A percentile compares a stretch with the other conserved stretches of the same genome.
phyloP scores from a whole-genome alignment of 2,329 filamentous ascomycete genomes.

The Cladosporium sp. region DNA sequence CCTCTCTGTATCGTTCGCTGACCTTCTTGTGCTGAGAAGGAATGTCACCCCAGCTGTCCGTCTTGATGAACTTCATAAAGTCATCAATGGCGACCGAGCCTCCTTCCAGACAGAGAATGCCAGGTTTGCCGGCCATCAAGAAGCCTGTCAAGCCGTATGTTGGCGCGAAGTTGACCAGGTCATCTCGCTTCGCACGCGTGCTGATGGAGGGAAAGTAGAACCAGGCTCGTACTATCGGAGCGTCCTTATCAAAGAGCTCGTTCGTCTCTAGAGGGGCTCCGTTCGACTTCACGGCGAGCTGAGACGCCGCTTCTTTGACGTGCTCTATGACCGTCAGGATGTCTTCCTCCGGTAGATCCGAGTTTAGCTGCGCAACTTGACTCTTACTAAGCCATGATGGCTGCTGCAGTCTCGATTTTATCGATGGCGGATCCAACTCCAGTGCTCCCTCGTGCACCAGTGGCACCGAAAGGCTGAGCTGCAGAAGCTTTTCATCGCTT shows the following conservation, averaged over 20 bases:
- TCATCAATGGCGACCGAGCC: slow-evolving; percentile 44
- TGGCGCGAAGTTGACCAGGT: slow-evolving; percentile 50
- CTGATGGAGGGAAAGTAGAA: slow-evolving; percentile 59
- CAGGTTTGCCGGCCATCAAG: slow-evolving; percentile 55
- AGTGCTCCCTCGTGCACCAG: slow-evolving; percentile 16
- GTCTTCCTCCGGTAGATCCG: slow-evolving; percentile 39
- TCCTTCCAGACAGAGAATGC: slow-evolving; percentile 49
- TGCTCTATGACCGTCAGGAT: slow-evolving; percentile 42
- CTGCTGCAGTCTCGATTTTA: slow-evolving; percentile 42
- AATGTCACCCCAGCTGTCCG: slow-evolving; percentile 57
- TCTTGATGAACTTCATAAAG: slow-evolving; percentile 60
- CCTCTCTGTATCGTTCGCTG: slow-evolving; percentile 49
- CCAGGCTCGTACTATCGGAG: slow-evolving; percentile 48
- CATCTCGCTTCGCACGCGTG: slow-evolving; percentile 53
- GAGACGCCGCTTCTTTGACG: slow-evolving; percentile 34
- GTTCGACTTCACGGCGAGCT: slow-evolving; percentile 17
- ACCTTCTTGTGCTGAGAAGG: slow-evolving; percentile 58
- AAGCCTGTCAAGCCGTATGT: slow-evolving; percentile 52
- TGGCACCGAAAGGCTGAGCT: slow-evolving; percentile 35
- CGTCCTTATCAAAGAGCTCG: neutral
- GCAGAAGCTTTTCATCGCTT: slow-evolving; percentile 16
- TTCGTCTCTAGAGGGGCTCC: neutral
- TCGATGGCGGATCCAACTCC: slow-evolving; percentile 35
- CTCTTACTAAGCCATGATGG: slow-evolving; percentile 49
- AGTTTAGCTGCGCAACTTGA: slow-evolving; percentile 35